These are phyloP conservation scores for Rutstroemia sydowiana DNA, from an alignment of 2,329 filamentous ascomycete species.

Conservation along the genomic window DNA sequence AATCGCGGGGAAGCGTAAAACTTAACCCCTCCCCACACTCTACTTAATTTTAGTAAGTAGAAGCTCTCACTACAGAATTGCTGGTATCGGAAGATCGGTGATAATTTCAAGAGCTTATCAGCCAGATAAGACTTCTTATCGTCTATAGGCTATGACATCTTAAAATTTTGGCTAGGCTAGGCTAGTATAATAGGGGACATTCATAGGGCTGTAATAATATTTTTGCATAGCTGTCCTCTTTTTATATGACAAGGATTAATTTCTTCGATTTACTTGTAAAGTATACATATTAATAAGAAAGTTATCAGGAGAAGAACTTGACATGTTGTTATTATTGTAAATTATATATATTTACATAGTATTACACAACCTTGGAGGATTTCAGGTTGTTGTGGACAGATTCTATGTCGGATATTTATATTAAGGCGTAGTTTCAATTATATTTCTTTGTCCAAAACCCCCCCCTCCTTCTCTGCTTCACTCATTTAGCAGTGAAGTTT, in stretches of 20 bases:
- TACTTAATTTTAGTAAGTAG: too few relatives aligned
- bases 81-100: background rate
- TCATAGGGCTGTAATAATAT: background rate
- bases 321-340: background rate
- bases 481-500: slow-evolving; percentile 23
- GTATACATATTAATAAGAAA: slow-evolving; percentile 5
- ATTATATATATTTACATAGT: background rate
- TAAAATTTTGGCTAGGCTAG: too few relatives aligned
- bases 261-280: background rate
- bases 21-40: too few relatives aligned
- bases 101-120: background rate
- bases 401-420: slow-evolving; percentile 22
- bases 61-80: too few relatives aligned
- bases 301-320: background rate
- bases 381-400: slow-evolving; percentile 25
- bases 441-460: slow-evolving; percentile 5
- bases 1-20: background rate
- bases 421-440: slow-evolving; percentile 21
- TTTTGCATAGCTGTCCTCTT: slow-evolving; percentile 11
- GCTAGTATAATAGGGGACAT: too few relatives aligned
- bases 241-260: slow-evolving; percentile 1
- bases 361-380: background rate
- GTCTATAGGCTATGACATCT: too few relatives aligned
- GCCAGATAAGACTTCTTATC: slow-evolving; percentile 5
- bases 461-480: slow-evolving; percentile 18